A percentile compares a stretch with the other conserved stretches of the same genome.
phyloP scores from a whole-genome alignment of 495 filamentous ascomycete genomes.

The Pseudevernia furfuracea region DNA sequence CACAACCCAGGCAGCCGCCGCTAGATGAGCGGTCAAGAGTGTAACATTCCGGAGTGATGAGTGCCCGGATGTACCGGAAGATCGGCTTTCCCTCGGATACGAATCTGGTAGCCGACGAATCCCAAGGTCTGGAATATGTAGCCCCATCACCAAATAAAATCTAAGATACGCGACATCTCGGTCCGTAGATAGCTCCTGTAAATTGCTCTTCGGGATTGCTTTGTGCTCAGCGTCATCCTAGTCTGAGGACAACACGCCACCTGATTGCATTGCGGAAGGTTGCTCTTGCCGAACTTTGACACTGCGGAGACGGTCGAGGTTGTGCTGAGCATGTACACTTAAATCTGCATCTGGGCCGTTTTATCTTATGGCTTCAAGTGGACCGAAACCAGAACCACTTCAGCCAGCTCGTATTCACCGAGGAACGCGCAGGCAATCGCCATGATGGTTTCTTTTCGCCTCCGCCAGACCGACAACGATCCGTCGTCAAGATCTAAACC shows the following conservation, averaged over 20 bases:
- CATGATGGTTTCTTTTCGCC: slow-evolving; percentile 6
- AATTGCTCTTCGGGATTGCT: not conserved
- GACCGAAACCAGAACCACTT: slow-evolving; percentile 4
- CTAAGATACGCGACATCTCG: not conserved
- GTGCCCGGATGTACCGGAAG: not conserved
- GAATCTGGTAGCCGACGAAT: not conserved
- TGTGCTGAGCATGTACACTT: slow-evolving; percentile 7
- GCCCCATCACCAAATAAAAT: slow-evolving; percentile 3
- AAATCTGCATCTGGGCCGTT: not conserved
- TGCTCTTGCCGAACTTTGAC: not conserved
- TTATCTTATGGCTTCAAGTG: not conserved
- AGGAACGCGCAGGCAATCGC: not conserved
- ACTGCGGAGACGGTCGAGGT: not conserved
- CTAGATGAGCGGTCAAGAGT: not conserved
- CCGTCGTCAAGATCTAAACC: slow-evolving; percentile 2
- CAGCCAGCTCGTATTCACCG: slow-evolving; percentile 4
- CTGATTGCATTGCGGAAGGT: not conserved
- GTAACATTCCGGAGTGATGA: not conserved
- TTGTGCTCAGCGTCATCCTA: not conserved
- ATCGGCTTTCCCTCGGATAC: not conserved
- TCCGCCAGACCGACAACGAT: slow-evolving; percentile 1
- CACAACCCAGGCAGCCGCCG: not conserved
- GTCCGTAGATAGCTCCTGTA: slow-evolving; percentile 6
- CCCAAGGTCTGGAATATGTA: not conserved
- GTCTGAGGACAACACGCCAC: not conserved